Evolutionary conservation across 345 rosid species (phyloP).

Genomic region (Anacardium occidentale): DNA sequence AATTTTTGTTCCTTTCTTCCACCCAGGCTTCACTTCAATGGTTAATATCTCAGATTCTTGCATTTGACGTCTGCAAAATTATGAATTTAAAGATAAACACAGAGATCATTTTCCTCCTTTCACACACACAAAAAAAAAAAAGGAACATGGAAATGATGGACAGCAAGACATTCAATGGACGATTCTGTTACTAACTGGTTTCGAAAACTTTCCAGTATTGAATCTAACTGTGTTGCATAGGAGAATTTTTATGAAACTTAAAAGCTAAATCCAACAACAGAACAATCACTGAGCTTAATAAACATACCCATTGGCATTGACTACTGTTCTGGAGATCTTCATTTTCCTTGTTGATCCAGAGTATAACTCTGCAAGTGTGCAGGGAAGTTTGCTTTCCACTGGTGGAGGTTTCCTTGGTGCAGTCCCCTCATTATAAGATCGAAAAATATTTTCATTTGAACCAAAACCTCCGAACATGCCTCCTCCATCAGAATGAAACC

Average conservation of each 20-base stretch:
- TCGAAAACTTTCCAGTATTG: neutral
- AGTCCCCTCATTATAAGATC: slow-evolving; percentile 60
- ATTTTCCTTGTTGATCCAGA: slow-evolving; percentile 92
- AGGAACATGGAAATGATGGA: neutral
- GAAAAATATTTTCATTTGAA: slow-evolving; percentile 54
- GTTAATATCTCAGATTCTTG: slow-evolving; percentile 82
- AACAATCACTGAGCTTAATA: neutral
- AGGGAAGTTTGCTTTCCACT: slow-evolving; percentile 86
- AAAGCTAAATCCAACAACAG: neutral
- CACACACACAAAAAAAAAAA: neutral
- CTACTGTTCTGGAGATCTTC: slow-evolving; percentile 92
- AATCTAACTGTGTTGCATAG: neutral
- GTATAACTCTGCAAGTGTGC: slow-evolving; percentile 86
- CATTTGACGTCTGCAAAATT: slow-evolving; percentile 52
- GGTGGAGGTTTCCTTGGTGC: slow-evolving; percentile 75
- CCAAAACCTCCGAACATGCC: slow-evolving; percentile 60
- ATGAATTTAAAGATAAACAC: slow-evolving; percentile 13
- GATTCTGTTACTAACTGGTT: neutral
- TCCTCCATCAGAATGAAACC: slow-evolving; percentile 78
- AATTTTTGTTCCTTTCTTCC: slow-evolving; percentile 97
- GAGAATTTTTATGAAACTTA: neutral
- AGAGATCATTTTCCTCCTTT: neutral
- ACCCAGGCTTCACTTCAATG: slow-evolving; percentile 89
- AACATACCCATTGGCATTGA: slow-evolving; percentile 66
- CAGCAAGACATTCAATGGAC: neutral